A percentile compares a stretch with the other conserved stretches of the same genome.
Evolutionary conservation across 768 basidiomycete genomes (phyloP).

Genomic region (Boletus sensibilis): DNA sequence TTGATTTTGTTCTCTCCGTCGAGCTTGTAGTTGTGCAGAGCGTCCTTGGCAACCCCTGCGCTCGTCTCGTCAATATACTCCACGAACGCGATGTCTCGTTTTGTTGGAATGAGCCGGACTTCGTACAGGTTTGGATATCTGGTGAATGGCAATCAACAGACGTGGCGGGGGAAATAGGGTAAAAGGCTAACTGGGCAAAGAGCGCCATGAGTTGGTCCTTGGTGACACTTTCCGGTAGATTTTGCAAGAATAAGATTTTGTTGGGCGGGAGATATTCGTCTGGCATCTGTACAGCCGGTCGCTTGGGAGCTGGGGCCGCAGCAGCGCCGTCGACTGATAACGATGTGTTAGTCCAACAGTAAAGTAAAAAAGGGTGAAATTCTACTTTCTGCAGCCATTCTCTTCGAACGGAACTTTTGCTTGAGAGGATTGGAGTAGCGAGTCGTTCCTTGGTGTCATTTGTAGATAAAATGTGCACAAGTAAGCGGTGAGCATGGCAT

Average conservation of each 20-base stretch:
- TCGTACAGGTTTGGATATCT: slow-evolving; percentile 96
- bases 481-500: slow-evolving; percentile 23
- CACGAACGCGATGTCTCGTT: slow-evolving; percentile 98
- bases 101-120: slow-evolving; percentile 97
- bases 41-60: slow-evolving; percentile 90
- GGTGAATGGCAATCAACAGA: slow-evolving; percentile 1
- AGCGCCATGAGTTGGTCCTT: slow-evolving; percentile 89
- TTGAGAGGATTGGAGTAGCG: slow-evolving; percentile 90
- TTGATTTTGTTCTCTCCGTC: slow-evolving; percentile 99
- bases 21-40: slow-evolving; percentile 95
- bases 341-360: neutral
- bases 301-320: slow-evolving; percentile 64
- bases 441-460: slow-evolving; percentile 55
- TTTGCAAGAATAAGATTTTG: slow-evolving; percentile 98
- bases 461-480: neutral
- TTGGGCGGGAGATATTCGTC: slow-evolving; percentile 99
- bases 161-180: neutral
- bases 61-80: slow-evolving; percentile 93
- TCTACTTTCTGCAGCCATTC: slow-evolving; percentile 75
- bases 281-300: slow-evolving; percentile 92
- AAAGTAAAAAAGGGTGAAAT: slow-evolving; percentile 2
- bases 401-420: slow-evolving; percentile 78
- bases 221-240: slow-evolving; percentile 88
- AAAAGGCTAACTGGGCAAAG: slow-evolving; percentile 77
- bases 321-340: slow-evolving; percentile 65